Conservation (phyloP, 768 basidiomycete species). For the Auricularia sp. region DNA sequence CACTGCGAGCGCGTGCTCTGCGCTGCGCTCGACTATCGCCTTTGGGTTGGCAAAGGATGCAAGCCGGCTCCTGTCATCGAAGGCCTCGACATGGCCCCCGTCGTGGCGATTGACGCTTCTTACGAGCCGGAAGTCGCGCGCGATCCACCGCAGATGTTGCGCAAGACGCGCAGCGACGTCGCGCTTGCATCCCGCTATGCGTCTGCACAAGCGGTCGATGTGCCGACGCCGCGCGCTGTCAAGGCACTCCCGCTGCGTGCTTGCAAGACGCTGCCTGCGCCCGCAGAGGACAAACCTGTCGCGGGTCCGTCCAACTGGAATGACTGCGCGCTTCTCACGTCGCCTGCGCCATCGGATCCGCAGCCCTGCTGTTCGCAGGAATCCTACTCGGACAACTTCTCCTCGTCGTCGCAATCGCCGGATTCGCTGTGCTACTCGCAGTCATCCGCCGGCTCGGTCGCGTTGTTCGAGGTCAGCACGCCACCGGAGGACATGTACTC, state of each 20-base stretch:
- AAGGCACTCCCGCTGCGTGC: no score
- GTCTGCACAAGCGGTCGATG: no score
- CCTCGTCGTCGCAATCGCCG: background rate
- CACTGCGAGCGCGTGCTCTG: constrained; percentile 83
- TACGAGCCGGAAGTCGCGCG: background rate
- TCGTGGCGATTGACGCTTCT: background rate
- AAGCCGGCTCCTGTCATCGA: constrained; percentile 4
- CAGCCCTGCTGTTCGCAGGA: background rate
- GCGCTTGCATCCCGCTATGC: background rate
- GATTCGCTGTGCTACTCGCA: background rate
- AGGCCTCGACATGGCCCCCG: background rate
- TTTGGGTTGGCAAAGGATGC: constrained; percentile 77
- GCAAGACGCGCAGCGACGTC: background rate
- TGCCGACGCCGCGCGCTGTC: no score
- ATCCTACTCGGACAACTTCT: background rate
- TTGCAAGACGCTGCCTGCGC: no score
- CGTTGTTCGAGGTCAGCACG: background rate
- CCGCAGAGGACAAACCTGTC: background rate
- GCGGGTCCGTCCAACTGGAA: background rate
- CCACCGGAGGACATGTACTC: background rate
- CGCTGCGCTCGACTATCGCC: constrained; percentile 75
- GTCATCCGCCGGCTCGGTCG: background rate
- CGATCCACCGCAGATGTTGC: background rate
- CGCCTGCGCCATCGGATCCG: background rate
- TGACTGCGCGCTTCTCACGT: background rate